Base-by-base conservation (phyloP, 2,329 filamentous ascomycete genomes). In the Diplodia intermedia region DNA sequence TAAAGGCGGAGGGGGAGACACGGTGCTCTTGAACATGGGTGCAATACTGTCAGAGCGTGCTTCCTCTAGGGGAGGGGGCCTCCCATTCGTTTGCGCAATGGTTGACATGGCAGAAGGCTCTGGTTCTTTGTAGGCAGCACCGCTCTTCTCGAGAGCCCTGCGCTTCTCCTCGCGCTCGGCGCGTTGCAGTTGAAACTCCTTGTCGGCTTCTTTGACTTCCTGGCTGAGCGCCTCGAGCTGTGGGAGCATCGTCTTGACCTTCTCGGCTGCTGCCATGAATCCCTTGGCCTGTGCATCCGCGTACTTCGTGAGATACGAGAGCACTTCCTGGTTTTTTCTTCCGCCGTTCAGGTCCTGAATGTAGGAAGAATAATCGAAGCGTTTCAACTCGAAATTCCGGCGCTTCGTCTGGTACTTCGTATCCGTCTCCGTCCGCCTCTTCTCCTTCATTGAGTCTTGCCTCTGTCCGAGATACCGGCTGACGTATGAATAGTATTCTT, bases 281-380 rank as follows among this genome's bases (percentile, higher is more conserved):
- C 87, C 90, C 74, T 88, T 90, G 18, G 95, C 92, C 76, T 99
- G 95, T 3, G 90, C 89, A 77, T 97, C 93, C 11, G 96, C 96
- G 77, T 94, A 99, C 76, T 91, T 94, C 1, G 95, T 99, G 38
- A 99, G 85, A 76, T 97, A 92, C 1, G 94, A 98, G 36, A 99
- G 81, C 4, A 99, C 92, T 78, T 99, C 95, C 76, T 98, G 95
- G 75, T 99, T 95, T 78, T 98, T 99, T 70, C 95, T 90, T n/a
- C 95, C 95, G 36, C 95, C 95, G 71, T 98, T 95, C n/a, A 99
- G 85, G 82, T 99, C 95, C 75, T 98, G 94, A 92, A 99, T 97
- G 76, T 98, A 99, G 15, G 93, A 97, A 3, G 94, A 98, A 78
- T 99, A 99, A 79, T 99, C 96, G 75, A 99, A 99, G 11, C 96